These are phyloP conservation scores for Emergomyces africanus DNA, from an alignment of 2,329 filamentous ascomycete species.

Conservation along the genomic window DNA sequence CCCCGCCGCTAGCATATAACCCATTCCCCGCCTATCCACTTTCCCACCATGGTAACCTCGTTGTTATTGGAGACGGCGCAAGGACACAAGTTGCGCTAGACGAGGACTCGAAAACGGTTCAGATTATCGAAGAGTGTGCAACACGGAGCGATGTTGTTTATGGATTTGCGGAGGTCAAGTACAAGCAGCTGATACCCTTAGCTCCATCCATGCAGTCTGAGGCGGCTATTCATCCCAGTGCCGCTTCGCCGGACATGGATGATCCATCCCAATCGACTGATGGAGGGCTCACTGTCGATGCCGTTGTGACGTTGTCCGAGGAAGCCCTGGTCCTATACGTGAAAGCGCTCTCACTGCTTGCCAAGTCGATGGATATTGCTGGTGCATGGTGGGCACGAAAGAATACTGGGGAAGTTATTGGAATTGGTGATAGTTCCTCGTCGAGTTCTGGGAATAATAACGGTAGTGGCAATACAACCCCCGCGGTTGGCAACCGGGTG, in stretches of 20 bases:
- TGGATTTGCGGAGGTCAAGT: conserved; percentile 96
- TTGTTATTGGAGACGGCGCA: conserved; percentile 49
- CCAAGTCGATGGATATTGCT: conserved; percentile 91
- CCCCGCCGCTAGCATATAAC: conserved; percentile 39
- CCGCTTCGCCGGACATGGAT: conserved; percentile 18
- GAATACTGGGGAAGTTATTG: conserved; percentile 49
- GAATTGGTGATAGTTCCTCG: conserved; percentile 33
- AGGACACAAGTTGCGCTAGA: conserved; percentile 52
- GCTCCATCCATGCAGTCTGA: conserved; percentile 51
- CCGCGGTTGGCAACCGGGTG: conserved; percentile 55
- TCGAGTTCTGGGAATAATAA: conserved; percentile 20
- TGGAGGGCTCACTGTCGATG: conserved; percentile 71
- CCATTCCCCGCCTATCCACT: conserved; percentile 78
- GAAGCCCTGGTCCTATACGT: conserved; percentile 94
- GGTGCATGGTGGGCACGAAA: conserved; percentile 82
- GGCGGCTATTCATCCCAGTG: conserved; percentile 16
- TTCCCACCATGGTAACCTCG: conserved; percentile 55
- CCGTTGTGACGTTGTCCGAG: conserved; percentile 74
- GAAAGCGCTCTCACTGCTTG: conserved; percentile 78
- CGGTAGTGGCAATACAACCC: conserved; percentile 32
- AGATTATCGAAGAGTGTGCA: conserved; percentile 80
- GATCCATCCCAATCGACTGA: conserved; percentile 47
- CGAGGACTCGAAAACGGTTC: conserved; percentile 66
- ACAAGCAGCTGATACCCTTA: conserved; percentile 86
- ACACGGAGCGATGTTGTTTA: conserved; percentile 93